These are phyloP conservation scores for Penicillium sp. DNA, from an alignment of 2,329 filamentous ascomycete genomes.

Conservation along the genomic window DNA sequence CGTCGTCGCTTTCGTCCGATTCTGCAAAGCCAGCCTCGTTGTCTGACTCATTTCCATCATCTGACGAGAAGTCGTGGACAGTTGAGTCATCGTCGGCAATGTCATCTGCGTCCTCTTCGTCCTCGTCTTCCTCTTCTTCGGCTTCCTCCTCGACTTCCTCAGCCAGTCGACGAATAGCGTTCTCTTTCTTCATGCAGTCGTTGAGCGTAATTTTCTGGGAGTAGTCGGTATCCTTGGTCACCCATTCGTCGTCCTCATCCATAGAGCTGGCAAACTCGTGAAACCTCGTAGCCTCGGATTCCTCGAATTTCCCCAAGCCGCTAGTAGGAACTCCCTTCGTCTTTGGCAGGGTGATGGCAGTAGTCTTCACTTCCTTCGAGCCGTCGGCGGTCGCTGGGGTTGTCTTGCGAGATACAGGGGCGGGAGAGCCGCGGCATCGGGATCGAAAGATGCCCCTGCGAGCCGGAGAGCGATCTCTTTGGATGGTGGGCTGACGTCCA, in stretches of 20 bases:
- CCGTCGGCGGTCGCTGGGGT: conserved; percentile 17
- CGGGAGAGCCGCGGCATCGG: conserved; percentile 42
- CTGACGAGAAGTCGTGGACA: conserved; percentile 49
- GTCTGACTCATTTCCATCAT: conserved; percentile 76
- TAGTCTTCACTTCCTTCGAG: conserved; percentile 13
- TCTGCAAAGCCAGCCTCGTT: conserved; percentile 70
- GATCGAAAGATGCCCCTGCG: conserved; percentile 25
- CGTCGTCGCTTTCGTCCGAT: conserved; percentile 62
- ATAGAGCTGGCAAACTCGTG: conserved; percentile 88
- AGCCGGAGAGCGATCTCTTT: conserved; percentile 28
- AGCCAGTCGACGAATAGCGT: conserved; percentile 77
- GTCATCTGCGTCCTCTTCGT: conserved; percentile 57
- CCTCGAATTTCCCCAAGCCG: conserved; percentile 41
- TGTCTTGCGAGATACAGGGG: conserved; percentile 35
- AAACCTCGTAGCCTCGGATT: conserved; percentile 56
- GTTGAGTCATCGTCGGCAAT: conserved; percentile 65
- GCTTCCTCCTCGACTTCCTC: conserved; percentile 91
- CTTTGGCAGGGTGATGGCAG: conserved; percentile 17
- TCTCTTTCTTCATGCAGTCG: conserved; percentile 87
- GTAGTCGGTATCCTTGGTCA: conserved; percentile 64
- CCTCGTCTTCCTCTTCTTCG: conserved; percentile 64
- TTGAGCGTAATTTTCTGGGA: conserved; percentile 76
- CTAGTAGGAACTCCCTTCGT: conserved; percentile 33
- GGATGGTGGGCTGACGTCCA: conserved; percentile 31
- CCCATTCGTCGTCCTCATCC: conserved; percentile 86